These are phyloP conservation scores for Kandelia obovata DNA, from an alignment of 345 rosid genomes.

Conservation along the genomic window DNA sequence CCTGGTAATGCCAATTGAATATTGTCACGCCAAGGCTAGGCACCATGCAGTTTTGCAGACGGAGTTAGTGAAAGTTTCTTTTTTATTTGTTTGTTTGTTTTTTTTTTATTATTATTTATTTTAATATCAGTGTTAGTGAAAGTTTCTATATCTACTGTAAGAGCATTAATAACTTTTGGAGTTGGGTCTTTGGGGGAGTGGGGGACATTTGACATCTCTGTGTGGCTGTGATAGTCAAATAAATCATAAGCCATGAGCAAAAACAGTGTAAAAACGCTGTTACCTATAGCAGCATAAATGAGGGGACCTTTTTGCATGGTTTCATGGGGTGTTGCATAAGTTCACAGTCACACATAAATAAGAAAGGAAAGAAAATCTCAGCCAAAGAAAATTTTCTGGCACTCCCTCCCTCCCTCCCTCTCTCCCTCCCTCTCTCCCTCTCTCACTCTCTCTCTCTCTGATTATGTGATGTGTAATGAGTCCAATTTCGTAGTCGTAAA, in stretches of 20 bases:
- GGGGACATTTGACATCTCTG: constrained; percentile 32
- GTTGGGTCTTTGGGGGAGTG: constrained; percentile 28
- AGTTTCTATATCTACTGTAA: constrained; percentile 31
- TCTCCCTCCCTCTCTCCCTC: constrained; percentile 3
- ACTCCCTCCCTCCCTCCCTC: not conserved
- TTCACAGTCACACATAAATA: constrained; percentile 8
- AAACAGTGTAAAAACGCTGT: constrained; percentile 16
- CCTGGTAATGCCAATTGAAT: constrained; percentile 30
- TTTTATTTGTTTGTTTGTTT: too few relatives aligned
- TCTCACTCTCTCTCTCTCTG: constrained; percentile 11
- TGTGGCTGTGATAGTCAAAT: constrained; percentile 21
- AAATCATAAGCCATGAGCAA: constrained; percentile 26
- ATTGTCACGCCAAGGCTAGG: constrained; percentile 33
- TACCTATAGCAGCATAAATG: not conserved
- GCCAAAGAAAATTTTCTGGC: constrained; percentile 7
- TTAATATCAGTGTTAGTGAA: constrained; percentile 11
- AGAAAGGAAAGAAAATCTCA: constrained; percentile 18
- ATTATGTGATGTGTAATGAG: constrained; percentile 20
- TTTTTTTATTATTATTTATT: too few relatives aligned
- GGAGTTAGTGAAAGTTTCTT: not conserved
- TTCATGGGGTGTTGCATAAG: constrained; percentile 15
- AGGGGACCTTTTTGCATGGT: constrained; percentile 44
- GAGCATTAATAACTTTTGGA: constrained; percentile 42
- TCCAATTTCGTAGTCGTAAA: constrained; percentile 14
- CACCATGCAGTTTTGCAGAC: constrained; percentile 26